A percentile compares a stretch with the other conserved stretches of the same genome.
Evolutionary conservation across 1,284 basidiomycete genomes (phyloP).

Genomic region (Neonothopanus nambi): DNA sequence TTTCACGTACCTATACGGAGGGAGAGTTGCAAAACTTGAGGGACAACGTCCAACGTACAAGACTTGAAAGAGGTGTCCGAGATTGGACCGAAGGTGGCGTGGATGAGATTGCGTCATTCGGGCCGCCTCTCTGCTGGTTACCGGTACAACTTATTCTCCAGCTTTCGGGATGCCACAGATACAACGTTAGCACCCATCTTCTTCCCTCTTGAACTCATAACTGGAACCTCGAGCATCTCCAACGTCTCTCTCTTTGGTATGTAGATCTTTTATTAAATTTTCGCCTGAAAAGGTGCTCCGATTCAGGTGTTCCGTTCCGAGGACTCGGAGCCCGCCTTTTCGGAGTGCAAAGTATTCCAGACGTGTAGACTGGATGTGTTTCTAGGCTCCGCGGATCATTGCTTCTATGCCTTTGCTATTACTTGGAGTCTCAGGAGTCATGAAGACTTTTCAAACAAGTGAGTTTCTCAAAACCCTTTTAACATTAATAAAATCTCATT

Average conservation of each 20-base stretch:
- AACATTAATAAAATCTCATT: too few relatives aligned
- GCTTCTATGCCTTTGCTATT: constrained; percentile 70
- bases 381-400: constrained; percentile 48
- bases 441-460: too few relatives aligned
- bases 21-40: too few relatives aligned
- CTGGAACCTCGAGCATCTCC: constrained; percentile 1
- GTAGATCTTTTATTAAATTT: too few relatives aligned
- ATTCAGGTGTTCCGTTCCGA: background rate
- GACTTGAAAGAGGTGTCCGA: too few relatives aligned
- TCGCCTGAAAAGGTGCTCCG: background rate
- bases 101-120: too few relatives aligned
- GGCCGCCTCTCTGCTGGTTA: too few relatives aligned
- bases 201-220: background rate
- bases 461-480: too few relatives aligned
- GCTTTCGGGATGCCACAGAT: constrained; percentile 1
- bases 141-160: too few relatives aligned
- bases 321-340: constrained; percentile 1
- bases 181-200: background rate
- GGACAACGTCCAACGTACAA: too few relatives aligned
- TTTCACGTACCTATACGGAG: too few relatives aligned
- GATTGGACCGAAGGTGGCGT: too few relatives aligned
- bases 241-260: background rate
- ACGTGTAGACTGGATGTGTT: constrained; percentile 38
- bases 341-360: constrained; percentile 24
- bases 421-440: constrained; percentile 63